Base-by-base conservation (phyloP, 331 rosid genomes). In the Spiraea crenata region DNA sequence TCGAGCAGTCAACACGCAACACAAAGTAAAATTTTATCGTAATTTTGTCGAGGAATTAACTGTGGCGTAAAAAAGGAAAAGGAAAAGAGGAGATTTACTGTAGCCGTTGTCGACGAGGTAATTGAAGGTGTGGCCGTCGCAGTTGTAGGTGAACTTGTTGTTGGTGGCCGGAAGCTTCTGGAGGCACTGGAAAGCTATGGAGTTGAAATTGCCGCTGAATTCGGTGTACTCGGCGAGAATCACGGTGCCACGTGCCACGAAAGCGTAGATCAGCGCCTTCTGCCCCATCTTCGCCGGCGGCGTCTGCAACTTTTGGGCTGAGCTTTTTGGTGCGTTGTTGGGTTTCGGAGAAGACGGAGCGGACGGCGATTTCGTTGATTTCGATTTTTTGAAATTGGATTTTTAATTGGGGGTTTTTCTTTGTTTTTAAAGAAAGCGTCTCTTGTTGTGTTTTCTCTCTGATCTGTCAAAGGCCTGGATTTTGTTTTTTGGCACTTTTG, bases 121-220 rank as follows among this genome's bases (percentile, higher is more conserved):
- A 45, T 92, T 89, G 90, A 89, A 92, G 74, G 96, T 92, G 83
- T 92, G 98, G 19, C 76, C 89, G 50, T 92, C 98, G 72, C 96
- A 89, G 80, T 89, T 89, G 83, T 92, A 90, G 42, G 98, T 88
- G 88, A 92, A 93, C 86, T 93, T 93, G 86, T 93, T 93, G 89
- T 93, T 93, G 57, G 97, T 70, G 31, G 97, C 77, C 6, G 97
- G 98, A 9, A 93, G 92, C 83, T 89, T 93, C 96, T 93, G 96
- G 76, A 93, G 98, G 82, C 98, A 93, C 64, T 93, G 98, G 52
- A 89, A 91, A 10, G 98, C 98, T 74, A 93, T 93, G 72, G 97
- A 87, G 70, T 89, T 93, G 84, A 93, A 93, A 82, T 93, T 93
- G 12, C 98, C 98, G 51, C 92, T 93, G 84, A 90, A 93, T 76